These are phyloP conservation scores for Coemansia sp. DNA, from an alignment of 192 early-diverging fungal genomes.

Conservation along the genomic window DNA sequence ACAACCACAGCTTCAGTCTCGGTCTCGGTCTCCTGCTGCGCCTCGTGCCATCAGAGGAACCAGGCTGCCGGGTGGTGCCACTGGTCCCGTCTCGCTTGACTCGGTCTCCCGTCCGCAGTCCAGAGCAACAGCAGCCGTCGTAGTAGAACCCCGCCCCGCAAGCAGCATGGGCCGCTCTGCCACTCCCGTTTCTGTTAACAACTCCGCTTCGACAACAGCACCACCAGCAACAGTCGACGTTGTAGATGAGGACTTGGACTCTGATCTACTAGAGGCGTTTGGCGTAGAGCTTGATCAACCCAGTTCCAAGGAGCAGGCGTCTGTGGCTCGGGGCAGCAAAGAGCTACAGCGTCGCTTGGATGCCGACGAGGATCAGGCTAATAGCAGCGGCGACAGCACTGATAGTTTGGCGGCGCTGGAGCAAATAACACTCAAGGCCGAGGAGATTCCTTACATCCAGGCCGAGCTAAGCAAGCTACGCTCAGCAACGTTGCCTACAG, in stretches of 20 bases:
- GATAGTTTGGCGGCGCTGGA: slow-evolving; percentile 13
- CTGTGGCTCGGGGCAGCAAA: neutral
- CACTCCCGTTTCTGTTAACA: neutral
- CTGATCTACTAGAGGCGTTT: slow-evolving; percentile 55
- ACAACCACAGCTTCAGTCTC: slow-evolving; percentile 10
- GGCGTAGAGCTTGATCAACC: slow-evolving; percentile 57
- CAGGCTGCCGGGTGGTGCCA: neutral
- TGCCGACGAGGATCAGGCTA: neutral
- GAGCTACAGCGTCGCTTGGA: neutral
- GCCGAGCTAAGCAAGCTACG: slow-evolving; percentile 44
- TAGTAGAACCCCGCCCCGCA: neutral
- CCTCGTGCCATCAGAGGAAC: slow-evolving; percentile 5
- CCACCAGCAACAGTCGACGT: slow-evolving; percentile 12
- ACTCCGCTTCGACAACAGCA: neutral
- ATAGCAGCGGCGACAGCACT: slow-evolving; percentile 14
- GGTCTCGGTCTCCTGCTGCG: neutral
- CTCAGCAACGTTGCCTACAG: slow-evolving; percentile 27
- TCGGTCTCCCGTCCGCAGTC: slow-evolving; percentile 2
- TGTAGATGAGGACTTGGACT: slow-evolving; percentile 37
- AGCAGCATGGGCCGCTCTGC: neutral
- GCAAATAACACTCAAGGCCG: slow-evolving; percentile 1
- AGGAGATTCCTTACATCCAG: slow-evolving; percentile 43
- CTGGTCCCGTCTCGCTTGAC: neutral
- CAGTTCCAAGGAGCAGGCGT: slow-evolving; percentile 12
- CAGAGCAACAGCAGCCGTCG: slow-evolving; percentile 14